phyloP scores from a whole-genome alignment of 257 asterid species.

The Leonotis leonurus region DNA sequence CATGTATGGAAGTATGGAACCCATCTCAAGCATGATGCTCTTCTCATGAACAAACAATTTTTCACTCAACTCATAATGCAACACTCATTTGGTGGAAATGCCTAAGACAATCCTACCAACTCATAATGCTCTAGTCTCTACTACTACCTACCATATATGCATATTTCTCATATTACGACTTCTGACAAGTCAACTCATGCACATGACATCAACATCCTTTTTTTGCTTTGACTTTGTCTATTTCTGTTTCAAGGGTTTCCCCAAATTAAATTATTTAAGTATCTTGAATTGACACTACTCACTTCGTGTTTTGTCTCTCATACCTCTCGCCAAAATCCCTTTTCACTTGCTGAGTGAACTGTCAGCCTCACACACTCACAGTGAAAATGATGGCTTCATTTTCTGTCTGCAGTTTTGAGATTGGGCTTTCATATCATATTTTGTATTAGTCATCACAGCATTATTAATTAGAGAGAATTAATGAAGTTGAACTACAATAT shows the following conservation, averaged over 20 bases:
- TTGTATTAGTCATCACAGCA: background rate
- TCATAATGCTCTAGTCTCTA: too few relatives aligned
- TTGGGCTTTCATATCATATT: background rate
- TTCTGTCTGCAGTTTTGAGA: too few relatives aligned
- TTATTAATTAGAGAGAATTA: background rate
- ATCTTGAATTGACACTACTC: constrained; percentile 15
- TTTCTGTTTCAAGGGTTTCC: background rate
- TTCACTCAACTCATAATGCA: constrained; percentile 9
- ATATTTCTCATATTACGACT: background rate
- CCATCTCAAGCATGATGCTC: background rate
- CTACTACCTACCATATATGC: too few relatives aligned
- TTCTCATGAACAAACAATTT: background rate
- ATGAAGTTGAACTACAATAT: background rate
- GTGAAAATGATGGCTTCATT: background rate
- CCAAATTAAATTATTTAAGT: background rate
- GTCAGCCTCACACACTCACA: background rate
- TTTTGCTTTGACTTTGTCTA: constrained; percentile 15
- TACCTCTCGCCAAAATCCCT: background rate
- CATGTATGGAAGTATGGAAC: background rate
- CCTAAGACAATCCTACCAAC: too few relatives aligned
- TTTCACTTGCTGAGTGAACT: background rate
- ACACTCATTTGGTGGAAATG: background rate
- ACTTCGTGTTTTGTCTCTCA: constrained; percentile 3
- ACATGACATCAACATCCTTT: background rate
- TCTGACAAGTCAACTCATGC: constrained; percentile 22